Evolutionary conservation across 192 early-diverging fungal species (phyloP).

Genomic region (Piromyces finnis): DNA sequence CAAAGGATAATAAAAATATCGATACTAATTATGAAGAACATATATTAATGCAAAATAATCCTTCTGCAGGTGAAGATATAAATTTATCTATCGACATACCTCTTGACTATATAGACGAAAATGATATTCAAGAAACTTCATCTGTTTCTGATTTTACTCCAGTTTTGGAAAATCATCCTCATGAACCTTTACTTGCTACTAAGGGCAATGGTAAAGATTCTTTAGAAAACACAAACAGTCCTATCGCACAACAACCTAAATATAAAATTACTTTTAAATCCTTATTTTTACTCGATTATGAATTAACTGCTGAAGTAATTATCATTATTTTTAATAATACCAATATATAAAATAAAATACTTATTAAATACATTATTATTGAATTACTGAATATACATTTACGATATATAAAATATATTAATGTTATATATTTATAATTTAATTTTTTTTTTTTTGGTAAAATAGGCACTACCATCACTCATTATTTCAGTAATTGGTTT

Average conservation of each 20-base stretch:
- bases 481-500: constrained; percentile 51
- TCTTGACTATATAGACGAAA: too few species aligned
- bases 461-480: constrained; percentile 40
- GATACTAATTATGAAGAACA: background rate
- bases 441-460: too few species aligned
- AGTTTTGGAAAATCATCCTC: background rate
- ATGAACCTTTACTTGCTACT: background rate
- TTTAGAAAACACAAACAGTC: background rate
- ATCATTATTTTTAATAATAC: background rate
- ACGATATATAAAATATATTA: too few species aligned
- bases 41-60: background rate
- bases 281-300: background rate
- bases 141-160: background rate
- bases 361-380: too few species aligned
- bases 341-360: too few species aligned
- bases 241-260: background rate
- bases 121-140: background rate
- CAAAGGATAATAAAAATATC: background rate
- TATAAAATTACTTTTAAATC: background rate
- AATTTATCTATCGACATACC: background rate
- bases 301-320: background rate
- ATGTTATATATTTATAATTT: too few species aligned
- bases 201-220: background rate
- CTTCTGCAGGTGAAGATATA: background rate
- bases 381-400: too few species aligned